Evolutionary conservation across 805 yeast genomes (phyloP), one percentile per base, ranked within the genome.

Genomic region (Wickerhamiella vanderwaltii): DNA sequence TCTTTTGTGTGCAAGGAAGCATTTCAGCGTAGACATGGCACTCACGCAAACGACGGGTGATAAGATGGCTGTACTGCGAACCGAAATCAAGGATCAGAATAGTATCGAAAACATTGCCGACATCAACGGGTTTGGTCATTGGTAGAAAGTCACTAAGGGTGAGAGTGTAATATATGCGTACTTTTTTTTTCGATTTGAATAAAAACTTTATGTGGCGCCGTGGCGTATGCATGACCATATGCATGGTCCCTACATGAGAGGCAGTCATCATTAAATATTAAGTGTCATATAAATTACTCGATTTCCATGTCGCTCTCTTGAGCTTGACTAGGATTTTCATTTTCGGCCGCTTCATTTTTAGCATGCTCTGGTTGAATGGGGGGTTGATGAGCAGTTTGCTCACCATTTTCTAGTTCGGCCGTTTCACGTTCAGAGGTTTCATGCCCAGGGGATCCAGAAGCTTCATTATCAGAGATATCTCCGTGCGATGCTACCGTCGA

Each of bases 1-100:
- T 88, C 70, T 91, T 91, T 67, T 93, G 98, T 42, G 98, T 91
- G 68, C 98, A 91, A 53, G 98, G 98, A 50, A 91, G 74, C 98
- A 91, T 91, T 68, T 91, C 98, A 52, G 98, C 97, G 64, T 91
- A 91, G 52, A 91, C 88, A 63, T 91, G 86, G 71, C 87, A 83
- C 65, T 91, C 98, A 72, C 98, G 84, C 54, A 91, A 73, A 67
- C 98, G 83, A 67, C 98, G 81, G 47, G 96, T 87, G 62, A 91
- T 86, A 61, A 91, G 68, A 60, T 91, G 98, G 45, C 95, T 84
- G 69, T 91, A 91, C 69, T 91, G 98, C 47, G 98, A 91, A 48
- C 98, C 98, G 60, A 91, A 91, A 63, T 91, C 98, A 60, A 91
- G 74, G 62, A 91, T 96, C 67, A 91, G 72, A 53, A 91, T 86